Percentiles rank a stretch among this genome's conserved stretches.
Conservation (phyloP, 2,329 filamentous ascomycete genomes). For the Cladosporium velox region DNA sequence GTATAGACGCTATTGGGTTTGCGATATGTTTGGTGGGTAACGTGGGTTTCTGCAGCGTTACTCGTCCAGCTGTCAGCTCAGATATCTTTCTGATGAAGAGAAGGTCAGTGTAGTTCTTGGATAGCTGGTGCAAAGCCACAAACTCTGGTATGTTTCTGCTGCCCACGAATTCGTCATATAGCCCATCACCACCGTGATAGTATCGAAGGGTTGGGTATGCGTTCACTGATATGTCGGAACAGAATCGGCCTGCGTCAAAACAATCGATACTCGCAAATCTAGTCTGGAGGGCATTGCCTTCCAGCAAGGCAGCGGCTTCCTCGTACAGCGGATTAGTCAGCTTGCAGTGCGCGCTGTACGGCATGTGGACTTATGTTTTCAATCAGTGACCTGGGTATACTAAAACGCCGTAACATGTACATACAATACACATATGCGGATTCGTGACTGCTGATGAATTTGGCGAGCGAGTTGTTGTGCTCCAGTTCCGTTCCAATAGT, state of each 20-base stretch:
- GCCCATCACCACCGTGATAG: neutral
- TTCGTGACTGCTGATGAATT: neutral
- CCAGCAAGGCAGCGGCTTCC: neutral
- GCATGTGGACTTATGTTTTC: neutral
- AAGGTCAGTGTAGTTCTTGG: too few species aligned
- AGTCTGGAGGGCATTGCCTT: neutral
- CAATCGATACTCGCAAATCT: neutral
- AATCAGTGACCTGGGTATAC: neutral
- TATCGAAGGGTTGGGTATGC: neutral
- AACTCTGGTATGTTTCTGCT: neutral
- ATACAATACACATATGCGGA: neutral
- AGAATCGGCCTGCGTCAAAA: neutral
- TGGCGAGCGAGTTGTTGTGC: neutral
- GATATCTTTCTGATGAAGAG: neutral
- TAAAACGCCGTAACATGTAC: neutral
- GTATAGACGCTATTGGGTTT: neutral
- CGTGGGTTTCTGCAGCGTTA: neutral
- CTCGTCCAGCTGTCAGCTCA: neutral
- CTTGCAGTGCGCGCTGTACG: neutral
- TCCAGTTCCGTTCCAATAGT: neutral
- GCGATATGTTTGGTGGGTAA: neutral
- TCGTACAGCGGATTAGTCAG: neutral
- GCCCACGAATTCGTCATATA: neutral
- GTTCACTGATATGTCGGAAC: neutral
- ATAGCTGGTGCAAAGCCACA: neutral